phyloP scores from a whole-genome alignment of 2,329 filamentous ascomycete species.

The Pseudogymnoascus pannorum region DNA sequence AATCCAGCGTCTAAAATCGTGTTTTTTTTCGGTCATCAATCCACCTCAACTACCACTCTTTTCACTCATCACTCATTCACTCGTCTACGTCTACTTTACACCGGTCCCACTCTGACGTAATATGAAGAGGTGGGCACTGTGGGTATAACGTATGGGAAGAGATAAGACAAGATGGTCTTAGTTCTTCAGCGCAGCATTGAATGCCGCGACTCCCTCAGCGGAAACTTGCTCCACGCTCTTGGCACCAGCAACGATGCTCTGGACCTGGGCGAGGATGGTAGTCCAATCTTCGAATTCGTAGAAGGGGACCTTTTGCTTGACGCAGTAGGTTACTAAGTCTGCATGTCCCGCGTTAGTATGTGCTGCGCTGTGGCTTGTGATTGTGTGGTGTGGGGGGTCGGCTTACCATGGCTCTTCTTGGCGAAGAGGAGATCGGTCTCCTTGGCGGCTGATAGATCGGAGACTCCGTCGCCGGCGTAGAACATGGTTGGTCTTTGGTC shows the following conservation, averaged over 20 bases:
- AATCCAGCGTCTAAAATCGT: background rate
- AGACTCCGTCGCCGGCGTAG: constrained; percentile 92
- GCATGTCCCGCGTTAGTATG: constrained; percentile 11
- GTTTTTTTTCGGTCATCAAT: background rate
- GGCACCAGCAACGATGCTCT: constrained; percentile 69
- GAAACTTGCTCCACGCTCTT: constrained; percentile 65
- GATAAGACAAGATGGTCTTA: background rate
- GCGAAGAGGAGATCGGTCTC: constrained; percentile 93
- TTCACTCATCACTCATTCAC: background rate
- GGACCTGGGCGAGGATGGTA: constrained; percentile 66
- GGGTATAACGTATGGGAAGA: background rate
- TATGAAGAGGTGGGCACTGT: background rate
- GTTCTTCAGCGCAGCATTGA: constrained; percentile 10
- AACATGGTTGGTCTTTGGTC: constrained; percentile 72
- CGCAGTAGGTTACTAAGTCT: constrained; percentile 86
- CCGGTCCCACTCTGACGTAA: background rate
- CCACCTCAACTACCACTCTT: too few species aligned
- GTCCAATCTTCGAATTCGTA: constrained; percentile 81
- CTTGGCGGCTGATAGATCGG: constrained; percentile 81
- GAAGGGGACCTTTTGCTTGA: constrained; percentile 76
- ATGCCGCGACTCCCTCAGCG: constrained; percentile 24
- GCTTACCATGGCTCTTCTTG: constrained; percentile 75
- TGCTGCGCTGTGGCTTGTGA: constrained; percentile 13
- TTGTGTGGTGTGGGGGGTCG: background rate
- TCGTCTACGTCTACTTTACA: background rate